phyloP scores from a whole-genome alignment of 768 basidiomycete species.

The Tremella fuciformis region DNA sequence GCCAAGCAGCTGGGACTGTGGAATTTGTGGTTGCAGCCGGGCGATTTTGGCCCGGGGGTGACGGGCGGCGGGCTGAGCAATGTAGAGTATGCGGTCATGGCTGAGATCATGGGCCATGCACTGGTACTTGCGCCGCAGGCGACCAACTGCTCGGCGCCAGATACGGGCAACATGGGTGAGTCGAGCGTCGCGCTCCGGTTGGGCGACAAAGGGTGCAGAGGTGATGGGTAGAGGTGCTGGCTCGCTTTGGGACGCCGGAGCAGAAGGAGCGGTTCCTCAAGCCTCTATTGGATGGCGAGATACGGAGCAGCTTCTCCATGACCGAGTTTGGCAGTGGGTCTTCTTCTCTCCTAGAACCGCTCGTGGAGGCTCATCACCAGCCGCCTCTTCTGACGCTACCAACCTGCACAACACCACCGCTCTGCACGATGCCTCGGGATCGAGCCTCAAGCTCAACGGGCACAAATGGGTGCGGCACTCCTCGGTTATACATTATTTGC shows the following conservation, averaged over 20 bases:
- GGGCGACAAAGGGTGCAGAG: neutral
- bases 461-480: slow-evolving; percentile 77
- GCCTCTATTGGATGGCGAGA: slow-evolving; percentile 86
- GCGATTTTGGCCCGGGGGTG: slow-evolving; percentile 69
- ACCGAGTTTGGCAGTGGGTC: slow-evolving; percentile 80
- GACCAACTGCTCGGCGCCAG: slow-evolving; percentile 92
- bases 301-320: slow-evolving; percentile 87
- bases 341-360: neutral
- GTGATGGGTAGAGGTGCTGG: slow-evolving; percentile 80
- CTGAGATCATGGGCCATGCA: slow-evolving; percentile 84
- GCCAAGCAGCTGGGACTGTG: slow-evolving; percentile 87
- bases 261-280: slow-evolving; percentile 88
- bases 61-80: slow-evolving; percentile 74
- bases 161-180: slow-evolving; percentile 96
- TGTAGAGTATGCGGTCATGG: slow-evolving; percentile 97
- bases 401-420: slow-evolving; percentile 76
- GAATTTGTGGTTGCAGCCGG: slow-evolving; percentile 95
- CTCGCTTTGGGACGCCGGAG: slow-evolving; percentile 82
- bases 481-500: neutral
- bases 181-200: neutral
- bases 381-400: slow-evolving; percentile 92
- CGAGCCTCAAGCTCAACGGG: slow-evolving; percentile 84
- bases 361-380: slow-evolving; percentile 43
- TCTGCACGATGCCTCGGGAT: slow-evolving; percentile 67
- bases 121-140: slow-evolving; percentile 78